phyloP scores from a whole-genome alignment of 495 filamentous ascomycete species.

The Hypomontagnella monticulosa region DNA sequence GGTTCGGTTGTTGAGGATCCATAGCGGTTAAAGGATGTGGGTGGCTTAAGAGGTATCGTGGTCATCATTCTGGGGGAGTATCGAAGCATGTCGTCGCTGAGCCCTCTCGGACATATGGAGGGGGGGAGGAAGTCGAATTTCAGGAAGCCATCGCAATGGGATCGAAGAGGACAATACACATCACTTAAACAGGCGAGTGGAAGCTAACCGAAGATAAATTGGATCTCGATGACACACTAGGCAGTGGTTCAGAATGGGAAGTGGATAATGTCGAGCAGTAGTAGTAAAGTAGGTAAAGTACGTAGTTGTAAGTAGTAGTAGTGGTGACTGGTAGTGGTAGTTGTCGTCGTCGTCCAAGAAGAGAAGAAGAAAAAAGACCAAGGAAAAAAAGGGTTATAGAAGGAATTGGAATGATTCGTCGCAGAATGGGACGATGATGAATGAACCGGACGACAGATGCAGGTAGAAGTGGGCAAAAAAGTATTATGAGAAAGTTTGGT shows the following conservation, averaged over 20 bases:
- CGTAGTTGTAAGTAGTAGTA: no score
- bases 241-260: conserved; percentile 8
- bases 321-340: no score
- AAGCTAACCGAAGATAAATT: conserved; percentile 17
- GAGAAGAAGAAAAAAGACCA: conserved; percentile 21
- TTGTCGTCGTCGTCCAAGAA: conserved; percentile 21
- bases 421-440: conserved; percentile 44
- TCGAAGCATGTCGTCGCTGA: conserved; percentile 46
- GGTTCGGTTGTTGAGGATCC: conserved; percentile 46
- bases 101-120: conserved; percentile 41
- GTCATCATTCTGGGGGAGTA: conserved; percentile 49
- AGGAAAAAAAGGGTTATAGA: conserved; percentile 17
- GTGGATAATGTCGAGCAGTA: conserved; percentile 5
- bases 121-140: conserved; percentile 36
- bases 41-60: conserved; percentile 38
- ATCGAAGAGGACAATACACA: conserved; percentile 14
- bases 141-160: conserved; percentile 38
- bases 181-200: conserved; percentile 13
- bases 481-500: conserved; percentile 40
- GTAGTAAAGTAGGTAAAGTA: conserved; percentile 8
- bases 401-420: conserved; percentile 41
- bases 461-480: conserved; percentile 40
- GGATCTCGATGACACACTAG: conserved; percentile 26
- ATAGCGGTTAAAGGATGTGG: conserved; percentile 38
- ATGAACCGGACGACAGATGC: conserved; percentile 38